Percentiles rank a stretch among this genome's conserved stretches.
Conservation (phyloP, 2,329 filamentous ascomycete species). For the Ascochyta clinopodiicola region DNA sequence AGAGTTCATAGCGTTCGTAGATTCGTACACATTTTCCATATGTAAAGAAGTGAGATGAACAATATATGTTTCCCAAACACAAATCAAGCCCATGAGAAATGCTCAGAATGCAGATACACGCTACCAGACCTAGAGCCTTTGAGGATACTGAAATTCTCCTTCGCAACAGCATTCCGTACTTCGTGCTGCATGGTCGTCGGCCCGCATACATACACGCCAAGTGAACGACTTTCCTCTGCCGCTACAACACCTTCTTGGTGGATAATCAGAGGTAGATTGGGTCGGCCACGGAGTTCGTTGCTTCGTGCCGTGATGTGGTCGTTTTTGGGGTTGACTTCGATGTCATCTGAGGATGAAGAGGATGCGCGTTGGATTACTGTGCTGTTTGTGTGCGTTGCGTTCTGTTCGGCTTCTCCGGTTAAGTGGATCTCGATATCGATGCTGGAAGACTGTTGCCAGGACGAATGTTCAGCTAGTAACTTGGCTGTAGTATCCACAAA, state of each 20-base stretch:
- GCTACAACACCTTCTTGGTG: background rate
- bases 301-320: background rate
- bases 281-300: background rate
- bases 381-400: background rate
- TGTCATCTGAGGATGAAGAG: background rate
- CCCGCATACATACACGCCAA: slow-evolving; percentile 53
- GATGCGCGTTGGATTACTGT: background rate
- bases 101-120: slow-evolving; percentile 57
- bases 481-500: background rate
- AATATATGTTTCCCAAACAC: too few relatives aligned
- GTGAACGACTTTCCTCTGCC: slow-evolving; percentile 7
- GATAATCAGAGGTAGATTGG: background rate
- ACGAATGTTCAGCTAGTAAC: background rate
- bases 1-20: too few relatives aligned
- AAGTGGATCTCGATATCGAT: slow-evolving; percentile 1
- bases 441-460: background rate
- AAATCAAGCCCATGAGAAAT: slow-evolving; percentile 44
- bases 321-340: background rate
- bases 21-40: too few relatives aligned
- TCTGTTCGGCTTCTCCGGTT: background rate
- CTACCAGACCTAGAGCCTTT: slow-evolving; percentile 39
- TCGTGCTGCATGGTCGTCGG: slow-evolving; percentile 57
- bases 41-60: too few relatives aligned
- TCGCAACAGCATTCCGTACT: slow-evolving; percentile 56
- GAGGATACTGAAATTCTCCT: slow-evolving; percentile 50